A percentile compares a stretch with the other conserved stretches of the same genome.
Conservation (phyloP, 805 yeast species). For the Ascoidea rubescens region DNA sequence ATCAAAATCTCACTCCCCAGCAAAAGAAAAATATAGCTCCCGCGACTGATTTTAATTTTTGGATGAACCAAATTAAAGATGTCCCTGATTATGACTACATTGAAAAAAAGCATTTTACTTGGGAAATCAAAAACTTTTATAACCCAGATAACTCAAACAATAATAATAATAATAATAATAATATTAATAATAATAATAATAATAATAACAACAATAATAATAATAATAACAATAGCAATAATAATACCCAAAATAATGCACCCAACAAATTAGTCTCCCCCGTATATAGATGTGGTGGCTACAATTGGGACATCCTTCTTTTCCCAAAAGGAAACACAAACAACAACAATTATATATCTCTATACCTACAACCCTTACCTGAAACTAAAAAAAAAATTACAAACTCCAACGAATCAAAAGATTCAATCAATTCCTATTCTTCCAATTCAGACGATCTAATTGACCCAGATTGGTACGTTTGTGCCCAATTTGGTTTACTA, state of each 20-base stretch:
- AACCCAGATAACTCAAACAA: slow-evolving; percentile 12
- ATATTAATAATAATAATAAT: too few species aligned
- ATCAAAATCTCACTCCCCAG: not conserved
- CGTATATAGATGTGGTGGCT: slow-evolving; percentile 42
- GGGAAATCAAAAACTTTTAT: slow-evolving; percentile 23
- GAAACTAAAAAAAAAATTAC: slow-evolving; percentile 17
- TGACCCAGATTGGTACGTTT: slow-evolving; percentile 64
- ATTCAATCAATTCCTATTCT: not conserved
- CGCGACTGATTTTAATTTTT: not conserved
- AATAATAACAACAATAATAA: too few species aligned
- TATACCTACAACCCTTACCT: slow-evolving; percentile 66
- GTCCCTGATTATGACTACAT: slow-evolving; percentile 17
- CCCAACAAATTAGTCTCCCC: slow-evolving; percentile 18
- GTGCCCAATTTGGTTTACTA: slow-evolving; percentile 81
- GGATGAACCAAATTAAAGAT: not conserved
- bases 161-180: too few species aligned
- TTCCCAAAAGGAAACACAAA: slow-evolving; percentile 58
- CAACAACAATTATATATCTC: slow-evolving; percentile 41
- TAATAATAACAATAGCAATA: too few species aligned
- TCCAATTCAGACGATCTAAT: slow-evolving; percentile 15
- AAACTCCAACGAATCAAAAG: slow-evolving; percentile 12
- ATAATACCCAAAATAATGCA: too few species aligned
- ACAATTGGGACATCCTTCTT: slow-evolving; percentile 54
- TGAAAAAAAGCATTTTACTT: slow-evolving; percentile 21
- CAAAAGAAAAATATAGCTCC: not conserved